phyloP scores from a whole-genome alignment of 306 rosid genomes.

The Astragalus glycyphyllos region DNA sequence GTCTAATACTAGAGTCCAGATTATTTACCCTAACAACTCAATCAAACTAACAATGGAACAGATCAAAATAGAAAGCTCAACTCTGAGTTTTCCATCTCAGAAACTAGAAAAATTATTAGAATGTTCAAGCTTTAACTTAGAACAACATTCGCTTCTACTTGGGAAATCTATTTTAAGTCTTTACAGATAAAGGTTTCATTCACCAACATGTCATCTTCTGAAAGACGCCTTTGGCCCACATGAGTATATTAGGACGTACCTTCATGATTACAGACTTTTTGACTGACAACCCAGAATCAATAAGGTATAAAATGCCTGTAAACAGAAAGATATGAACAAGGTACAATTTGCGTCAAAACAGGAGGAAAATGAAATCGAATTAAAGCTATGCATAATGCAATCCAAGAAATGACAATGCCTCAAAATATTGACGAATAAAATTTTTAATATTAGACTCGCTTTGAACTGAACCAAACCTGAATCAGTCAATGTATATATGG shows the following conservation, averaged over 20 bases:
- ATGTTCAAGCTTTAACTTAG: slow-evolving; percentile 16
- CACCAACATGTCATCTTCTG: slow-evolving; percentile 33
- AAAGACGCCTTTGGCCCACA: slow-evolving; percentile 25
- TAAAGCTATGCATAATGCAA: slow-evolving; percentile 4
- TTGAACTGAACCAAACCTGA: slow-evolving; percentile 65
- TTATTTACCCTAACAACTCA: slow-evolving; percentile 18
- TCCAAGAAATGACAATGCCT: slow-evolving; percentile 40
- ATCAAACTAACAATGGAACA: slow-evolving; percentile 27
- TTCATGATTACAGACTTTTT: slow-evolving; percentile 64
- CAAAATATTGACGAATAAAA: slow-evolving; percentile 13
- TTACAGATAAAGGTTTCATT: slow-evolving; percentile 1
- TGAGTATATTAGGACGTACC: slow-evolving; percentile 46
- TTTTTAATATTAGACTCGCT: slow-evolving; percentile 12
- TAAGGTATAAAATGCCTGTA: slow-evolving; percentile 62
- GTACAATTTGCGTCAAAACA: background rate
- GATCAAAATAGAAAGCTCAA: slow-evolving; percentile 30
- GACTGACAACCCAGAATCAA: slow-evolving; percentile 63
- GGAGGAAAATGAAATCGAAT: slow-evolving; percentile 24
- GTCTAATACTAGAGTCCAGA: slow-evolving; percentile 15
- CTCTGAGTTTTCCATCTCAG: slow-evolving; percentile 29
- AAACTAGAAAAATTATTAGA: slow-evolving; percentile 32
- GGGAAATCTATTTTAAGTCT: slow-evolving; percentile 24
- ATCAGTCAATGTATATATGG: slow-evolving; percentile 67
- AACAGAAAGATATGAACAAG: slow-evolving; percentile 36
- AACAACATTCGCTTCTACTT: slow-evolving; percentile 27